Conservation (phyloP, 1,284 basidiomycete genomes). For the Porodaedalea pini region DNA sequence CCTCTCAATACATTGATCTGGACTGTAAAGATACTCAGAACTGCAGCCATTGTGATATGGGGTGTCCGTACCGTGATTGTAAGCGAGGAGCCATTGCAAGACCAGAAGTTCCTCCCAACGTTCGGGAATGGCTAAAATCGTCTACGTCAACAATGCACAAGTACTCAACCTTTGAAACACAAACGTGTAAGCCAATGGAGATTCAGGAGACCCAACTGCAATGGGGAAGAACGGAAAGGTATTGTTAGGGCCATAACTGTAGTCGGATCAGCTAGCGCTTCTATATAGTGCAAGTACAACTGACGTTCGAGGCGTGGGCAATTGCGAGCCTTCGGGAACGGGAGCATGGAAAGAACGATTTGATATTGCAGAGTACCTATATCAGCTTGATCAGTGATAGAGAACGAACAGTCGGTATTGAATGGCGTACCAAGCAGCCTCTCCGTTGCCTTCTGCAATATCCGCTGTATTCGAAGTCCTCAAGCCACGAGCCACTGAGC, state of each 20-base stretch:
- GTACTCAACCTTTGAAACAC: constrained; percentile 16
- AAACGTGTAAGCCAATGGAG: constrained; percentile 43
- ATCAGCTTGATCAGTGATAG: neutral
- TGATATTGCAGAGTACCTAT: neutral
- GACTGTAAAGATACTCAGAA: constrained; percentile 3
- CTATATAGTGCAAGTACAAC: constrained; percentile 9
- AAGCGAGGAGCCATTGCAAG: constrained; percentile 5
- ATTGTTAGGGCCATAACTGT: constrained; percentile 27
- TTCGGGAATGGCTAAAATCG: constrained; percentile 7
- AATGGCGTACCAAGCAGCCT: neutral
- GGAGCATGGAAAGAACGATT: neutral
- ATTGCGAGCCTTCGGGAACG: constrained; percentile 19
- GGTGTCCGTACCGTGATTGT: constrained; percentile 25
- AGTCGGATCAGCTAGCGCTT: neutral
- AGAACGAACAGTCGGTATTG: neutral
- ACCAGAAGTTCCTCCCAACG: neutral
- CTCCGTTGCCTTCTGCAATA: neutral
- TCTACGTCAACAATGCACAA: neutral
- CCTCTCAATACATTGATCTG: constrained; percentile 20
- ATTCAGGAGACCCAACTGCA: constrained; percentile 37
- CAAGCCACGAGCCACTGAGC: neutral
- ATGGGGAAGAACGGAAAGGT: constrained; percentile 42
- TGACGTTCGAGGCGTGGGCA: constrained; percentile 64
- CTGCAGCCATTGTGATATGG: constrained; percentile 22
- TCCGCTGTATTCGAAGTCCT: neutral